phyloP scores from a whole-genome alignment of 2,329 filamentous ascomycete genomes.

The Cladophialophora psammophila region DNA sequence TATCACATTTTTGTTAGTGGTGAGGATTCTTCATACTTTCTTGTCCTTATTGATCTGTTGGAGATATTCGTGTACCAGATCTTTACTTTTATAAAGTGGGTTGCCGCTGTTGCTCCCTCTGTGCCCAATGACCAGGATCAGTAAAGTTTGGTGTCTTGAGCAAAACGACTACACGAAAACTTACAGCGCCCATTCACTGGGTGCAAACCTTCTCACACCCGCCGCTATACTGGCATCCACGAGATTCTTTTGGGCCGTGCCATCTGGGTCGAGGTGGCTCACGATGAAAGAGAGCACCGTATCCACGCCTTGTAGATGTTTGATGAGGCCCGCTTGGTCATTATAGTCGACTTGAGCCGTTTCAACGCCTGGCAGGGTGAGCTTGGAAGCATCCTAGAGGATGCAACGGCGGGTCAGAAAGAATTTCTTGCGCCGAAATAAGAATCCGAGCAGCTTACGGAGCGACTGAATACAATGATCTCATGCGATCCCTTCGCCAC shows the following conservation, averaged over 20 bases:
- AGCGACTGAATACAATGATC: constrained; percentile 61
- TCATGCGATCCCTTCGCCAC: constrained; percentile 60
- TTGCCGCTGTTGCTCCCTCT: constrained; percentile 35
- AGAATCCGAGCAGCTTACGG: constrained; percentile 43
- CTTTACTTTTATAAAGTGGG: constrained; percentile 61
- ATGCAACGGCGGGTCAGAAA: not conserved
- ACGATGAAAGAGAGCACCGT: constrained; percentile 31
- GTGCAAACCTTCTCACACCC: constrained; percentile 44
- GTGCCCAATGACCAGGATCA: not conserved
- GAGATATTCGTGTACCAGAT: constrained; percentile 59
- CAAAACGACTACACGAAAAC: not conserved
- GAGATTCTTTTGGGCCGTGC: constrained; percentile 34
- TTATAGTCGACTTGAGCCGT: constrained; percentile 17
- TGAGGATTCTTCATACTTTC: constrained; percentile 44
- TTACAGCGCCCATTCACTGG: constrained; percentile 45
- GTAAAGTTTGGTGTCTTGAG: not conserved
- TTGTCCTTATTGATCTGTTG: constrained; percentile 58
- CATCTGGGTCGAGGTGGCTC: constrained; percentile 11
- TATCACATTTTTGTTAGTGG: not conserved
- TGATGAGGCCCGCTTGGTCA: constrained; percentile 25
- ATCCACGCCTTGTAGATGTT: constrained; percentile 21
- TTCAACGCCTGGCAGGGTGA: not conserved
- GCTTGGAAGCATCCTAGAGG: not conserved
- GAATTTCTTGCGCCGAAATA: too few species aligned
- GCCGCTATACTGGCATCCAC: constrained; percentile 45